phyloP scores from a whole-genome alignment of 129 eudicot genomes.

The Scalesia atractyloides region DNA sequence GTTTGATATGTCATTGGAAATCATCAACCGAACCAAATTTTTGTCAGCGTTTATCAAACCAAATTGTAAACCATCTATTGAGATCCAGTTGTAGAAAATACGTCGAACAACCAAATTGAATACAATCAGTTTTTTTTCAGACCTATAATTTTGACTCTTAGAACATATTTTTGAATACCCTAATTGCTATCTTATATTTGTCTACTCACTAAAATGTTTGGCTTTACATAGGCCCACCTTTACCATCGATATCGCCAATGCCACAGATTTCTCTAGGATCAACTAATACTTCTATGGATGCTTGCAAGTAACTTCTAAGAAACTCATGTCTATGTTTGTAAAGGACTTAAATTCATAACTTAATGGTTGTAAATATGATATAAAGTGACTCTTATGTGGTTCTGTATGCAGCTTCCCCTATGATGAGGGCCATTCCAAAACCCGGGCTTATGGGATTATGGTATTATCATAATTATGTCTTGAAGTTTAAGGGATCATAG shows the following conservation, averaged over 20 bases:
- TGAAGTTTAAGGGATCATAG: constrained; percentile 19
- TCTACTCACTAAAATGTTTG: background rate
- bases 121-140: no score
- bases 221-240: constrained; percentile 26
- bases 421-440: constrained; percentile 18
- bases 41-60: no score
- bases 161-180: no score
- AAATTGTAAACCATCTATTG: no score
- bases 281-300: constrained; percentile 21
- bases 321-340: background rate
- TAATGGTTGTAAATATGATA: background rate
- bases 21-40: no score
- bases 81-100: no score
- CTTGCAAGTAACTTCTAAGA: constrained; percentile 29
- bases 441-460: constrained; percentile 25
- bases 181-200: background rate
- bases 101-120: no score
- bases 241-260: constrained; percentile 28
- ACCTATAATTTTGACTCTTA: no score
- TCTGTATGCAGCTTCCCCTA: constrained; percentile 30
- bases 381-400: background rate
- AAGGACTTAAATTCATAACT: background rate
- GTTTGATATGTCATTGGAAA: no score
- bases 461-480: constrained; percentile 19
- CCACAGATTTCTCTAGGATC: constrained; percentile 41